phyloP scores from a whole-genome alignment of 1,284 basidiomycete species.

The Pseudozyma tsukubaensis region DNA sequence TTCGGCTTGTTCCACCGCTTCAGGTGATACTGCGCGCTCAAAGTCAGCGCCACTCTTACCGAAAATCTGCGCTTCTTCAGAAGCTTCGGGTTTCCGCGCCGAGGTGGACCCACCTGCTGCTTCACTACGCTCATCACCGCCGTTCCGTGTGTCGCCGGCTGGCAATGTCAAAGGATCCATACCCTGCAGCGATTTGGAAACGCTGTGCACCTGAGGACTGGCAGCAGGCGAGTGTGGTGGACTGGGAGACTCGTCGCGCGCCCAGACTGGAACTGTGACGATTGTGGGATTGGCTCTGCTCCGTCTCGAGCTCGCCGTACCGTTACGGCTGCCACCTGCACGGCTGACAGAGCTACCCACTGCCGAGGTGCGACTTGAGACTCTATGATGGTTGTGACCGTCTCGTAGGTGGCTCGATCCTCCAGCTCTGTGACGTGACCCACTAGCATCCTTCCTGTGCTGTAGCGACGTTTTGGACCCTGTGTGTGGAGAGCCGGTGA shows the following conservation, averaged over 20 bases:
- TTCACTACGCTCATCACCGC: constrained; percentile 8
- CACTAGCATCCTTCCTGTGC: constrained; percentile 14
- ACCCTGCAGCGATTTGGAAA: constrained; percentile 21
- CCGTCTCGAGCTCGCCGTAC: constrained; percentile 8
- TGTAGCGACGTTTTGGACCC: constrained; percentile 8
- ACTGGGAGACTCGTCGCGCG: constrained; percentile 50
- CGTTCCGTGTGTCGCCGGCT: constrained; percentile 19
- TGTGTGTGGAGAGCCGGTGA: constrained; percentile 13
- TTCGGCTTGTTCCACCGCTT: constrained; percentile 31
- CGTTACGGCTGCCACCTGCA: constrained; percentile 13
- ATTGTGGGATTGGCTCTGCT: constrained; percentile 43
- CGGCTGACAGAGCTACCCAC: constrained; percentile 27
- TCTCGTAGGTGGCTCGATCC: constrained; percentile 17
- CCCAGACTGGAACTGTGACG: constrained; percentile 51
- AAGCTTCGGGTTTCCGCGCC: constrained; percentile 15
- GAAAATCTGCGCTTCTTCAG: constrained; percentile 11
- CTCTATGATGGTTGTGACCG: constrained; percentile 21
- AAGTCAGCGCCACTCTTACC: constrained; percentile 19
- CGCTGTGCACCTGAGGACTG: constrained; percentile 35
- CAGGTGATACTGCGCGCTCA: constrained; percentile 22
- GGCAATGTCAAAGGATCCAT: constrained; percentile 26
- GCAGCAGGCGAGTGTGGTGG: constrained; percentile 34
- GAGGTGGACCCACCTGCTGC: constrained; percentile 7
- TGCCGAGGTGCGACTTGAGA: constrained; percentile 29
- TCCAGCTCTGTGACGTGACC: constrained; percentile 1